Conservation (phyloP, 1,284 basidiomycete species). For the Thelephora terrestris region DNA sequence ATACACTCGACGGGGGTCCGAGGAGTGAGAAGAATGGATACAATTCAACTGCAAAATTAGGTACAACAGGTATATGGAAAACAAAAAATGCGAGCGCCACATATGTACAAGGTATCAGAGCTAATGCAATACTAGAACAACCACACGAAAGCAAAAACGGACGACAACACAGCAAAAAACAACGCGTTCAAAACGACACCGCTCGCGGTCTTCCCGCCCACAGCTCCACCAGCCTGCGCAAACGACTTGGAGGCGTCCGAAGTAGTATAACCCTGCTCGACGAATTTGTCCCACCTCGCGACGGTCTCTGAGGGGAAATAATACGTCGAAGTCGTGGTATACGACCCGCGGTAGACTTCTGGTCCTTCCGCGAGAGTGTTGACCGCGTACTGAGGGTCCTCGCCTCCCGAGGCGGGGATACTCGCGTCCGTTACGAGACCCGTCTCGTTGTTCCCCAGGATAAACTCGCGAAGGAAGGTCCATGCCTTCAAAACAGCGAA, state of each 20-base stretch:
- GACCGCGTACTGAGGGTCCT: constrained; percentile 29
- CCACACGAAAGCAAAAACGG: no score
- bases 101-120: no score
- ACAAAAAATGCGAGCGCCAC: no score
- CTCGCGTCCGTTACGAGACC: constrained; percentile 14
- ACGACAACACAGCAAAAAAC: no score
- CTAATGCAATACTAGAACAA: no score
- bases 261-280: constrained; percentile 3
- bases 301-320: constrained; percentile 29
- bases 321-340: constrained; percentile 15
- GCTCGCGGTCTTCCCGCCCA: no score
- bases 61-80: no score
- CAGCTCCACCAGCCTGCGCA: no score
- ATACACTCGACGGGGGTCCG: no score
- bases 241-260: background rate
- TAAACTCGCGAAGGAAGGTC: constrained; percentile 21
- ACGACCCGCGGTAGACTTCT: constrained; percentile 14
- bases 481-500: constrained; percentile 12
- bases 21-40: no score
- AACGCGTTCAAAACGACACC: no score
- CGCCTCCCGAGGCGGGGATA: constrained; percentile 35
- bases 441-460: constrained; percentile 19
- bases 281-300: constrained; percentile 40
- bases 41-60: no score
- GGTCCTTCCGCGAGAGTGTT: constrained; percentile 32